phyloP scores from a whole-genome alignment of 345 rosid genomes.

The Salix viminalis region DNA sequence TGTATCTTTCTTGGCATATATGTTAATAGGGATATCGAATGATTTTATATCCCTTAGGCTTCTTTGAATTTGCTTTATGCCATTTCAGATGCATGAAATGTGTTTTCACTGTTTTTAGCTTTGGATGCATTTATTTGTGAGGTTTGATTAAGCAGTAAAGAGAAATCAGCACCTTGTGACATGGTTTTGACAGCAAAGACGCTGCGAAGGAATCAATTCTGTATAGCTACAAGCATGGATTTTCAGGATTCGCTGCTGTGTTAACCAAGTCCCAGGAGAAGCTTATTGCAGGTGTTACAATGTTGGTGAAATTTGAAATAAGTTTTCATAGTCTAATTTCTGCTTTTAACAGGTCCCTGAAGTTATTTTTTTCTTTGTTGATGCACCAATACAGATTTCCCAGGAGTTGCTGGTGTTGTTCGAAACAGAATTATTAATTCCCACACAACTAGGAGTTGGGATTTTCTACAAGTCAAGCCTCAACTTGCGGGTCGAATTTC shows the following conservation, averaged over 20 bases:
- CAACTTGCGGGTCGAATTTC: conserved; percentile 32
- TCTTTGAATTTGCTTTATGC: not conserved
- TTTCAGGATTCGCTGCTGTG: conserved; percentile 73
- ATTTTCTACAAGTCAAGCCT: conserved; percentile 50
- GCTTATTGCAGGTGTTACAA: not conserved
- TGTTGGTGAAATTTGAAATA: not conserved
- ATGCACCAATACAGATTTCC: not conserved
- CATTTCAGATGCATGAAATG: not conserved
- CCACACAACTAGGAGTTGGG: conserved; percentile 65
- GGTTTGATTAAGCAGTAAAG: not conserved
- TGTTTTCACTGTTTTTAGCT: not conserved
- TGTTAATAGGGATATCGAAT: not conserved
- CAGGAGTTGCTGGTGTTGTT: conserved; percentile 36
- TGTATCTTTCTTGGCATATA: not conserved
- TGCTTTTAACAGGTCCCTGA: not conserved
- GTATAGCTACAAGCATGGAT: conserved; percentile 68
- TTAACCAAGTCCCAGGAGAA: conserved; percentile 49
- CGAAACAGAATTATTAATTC: conserved; percentile 45
- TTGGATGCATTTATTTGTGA: not conserved
- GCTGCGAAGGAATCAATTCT: conserved; percentile 46
- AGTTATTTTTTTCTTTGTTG: not conserved
- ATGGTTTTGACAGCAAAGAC: conserved; percentile 41
- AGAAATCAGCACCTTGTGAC: not conserved
- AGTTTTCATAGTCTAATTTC: not conserved
- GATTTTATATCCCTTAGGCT: not conserved